Base-by-base conservation (phyloP, 768 basidiomycete species). In the Boletales sp. region DNA sequence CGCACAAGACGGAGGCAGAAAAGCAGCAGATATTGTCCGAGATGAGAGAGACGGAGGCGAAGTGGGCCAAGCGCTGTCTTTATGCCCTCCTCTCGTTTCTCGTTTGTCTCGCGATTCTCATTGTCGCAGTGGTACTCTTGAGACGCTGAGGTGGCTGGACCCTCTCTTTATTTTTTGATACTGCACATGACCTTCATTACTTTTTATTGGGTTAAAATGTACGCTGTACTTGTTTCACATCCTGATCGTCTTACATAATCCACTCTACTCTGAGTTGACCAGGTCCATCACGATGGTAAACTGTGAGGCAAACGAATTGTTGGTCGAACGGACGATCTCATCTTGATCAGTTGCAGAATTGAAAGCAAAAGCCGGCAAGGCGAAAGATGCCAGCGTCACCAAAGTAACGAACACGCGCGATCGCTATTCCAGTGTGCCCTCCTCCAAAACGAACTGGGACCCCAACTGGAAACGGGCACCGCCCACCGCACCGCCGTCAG, bases 361-460 rank as follows among this genome's bases (percentile, higher is more conserved):
- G 44, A 85, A 84, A 63, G 78, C 78, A 36, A 82, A 80, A 56
- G 86, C 87, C 10, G 64, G 67, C 18, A 82, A 79, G 49, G 82
- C 74, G n/a, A 83, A 83, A 49, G 79, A 81, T 61, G 73, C 74
- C 2, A 68, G 78, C 15, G 73, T 80, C 14, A 70, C 72, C 50
- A 82, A 76, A 60, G 45, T 81, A 45, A 72, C 77, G 52, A 73
- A 74, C 65, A 79, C 82, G 18, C 75, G 74, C 56, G 84, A 86
- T 67, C 73, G 75, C 19, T 75, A 75, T 57, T 39, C 42, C n/a
- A 85, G 84, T 56, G 68, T 74, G 7, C 76, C 84, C 4, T 65
- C 84, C 60, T 78, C 77, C 50, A 80, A 81, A 48, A 79, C 81
- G 8, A 83, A 77, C 54, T 86, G 83, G 82, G 78, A 86, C 62